Evolutionary conservation across 805 yeast genomes (phyloP), one percentile per base, ranked within the genome.

Genomic region (Nakazawaea ishiwadae): DNA sequence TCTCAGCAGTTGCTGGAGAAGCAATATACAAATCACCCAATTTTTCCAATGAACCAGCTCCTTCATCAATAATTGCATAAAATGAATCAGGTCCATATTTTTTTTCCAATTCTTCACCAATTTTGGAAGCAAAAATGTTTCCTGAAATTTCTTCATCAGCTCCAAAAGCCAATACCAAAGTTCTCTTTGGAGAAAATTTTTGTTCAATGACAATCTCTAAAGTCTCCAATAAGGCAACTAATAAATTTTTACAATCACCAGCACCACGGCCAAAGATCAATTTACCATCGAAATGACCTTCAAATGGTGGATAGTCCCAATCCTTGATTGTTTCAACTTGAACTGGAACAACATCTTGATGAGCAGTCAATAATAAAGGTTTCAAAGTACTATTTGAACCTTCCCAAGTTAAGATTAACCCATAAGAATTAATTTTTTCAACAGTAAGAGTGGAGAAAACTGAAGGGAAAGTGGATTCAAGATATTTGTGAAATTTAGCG

Each of bases 131-230:
- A 39, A 91, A 90, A 6, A 65, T 58, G 15, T 48, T 44, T 4
- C 95, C 95, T 28, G 75, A 68, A 29, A 75, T 71, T 55, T 87
- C 96, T 63, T 86, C 96, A 54, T 87, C 95, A 50, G 76, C 83
- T 1, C 95, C 95, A 53, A 81, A 77, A 0, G 85, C 78, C 2
- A 81, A 55, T 9, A 86, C 47, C 12, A 84, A 56, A 1, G 86
- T 71, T 59, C 95, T 75, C 39, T 68, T 58, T n/a, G 89, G 86
- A 32, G 54, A 42, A 60, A 69, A 83, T 15, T 68, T 69, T 21
- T 55, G 51, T 26, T 61, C 51, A 21, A 84, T 53, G 26, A 83
- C 58, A 37, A 63, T 56, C 52, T 82, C 87, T n/a, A 76, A 56
- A 1, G 89, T 69, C 55, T 84, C 90, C 54, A 85, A 56, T 37